Conservation (phyloP, 2,329 filamentous ascomycete genomes). For the Graphium sp. region DNA sequence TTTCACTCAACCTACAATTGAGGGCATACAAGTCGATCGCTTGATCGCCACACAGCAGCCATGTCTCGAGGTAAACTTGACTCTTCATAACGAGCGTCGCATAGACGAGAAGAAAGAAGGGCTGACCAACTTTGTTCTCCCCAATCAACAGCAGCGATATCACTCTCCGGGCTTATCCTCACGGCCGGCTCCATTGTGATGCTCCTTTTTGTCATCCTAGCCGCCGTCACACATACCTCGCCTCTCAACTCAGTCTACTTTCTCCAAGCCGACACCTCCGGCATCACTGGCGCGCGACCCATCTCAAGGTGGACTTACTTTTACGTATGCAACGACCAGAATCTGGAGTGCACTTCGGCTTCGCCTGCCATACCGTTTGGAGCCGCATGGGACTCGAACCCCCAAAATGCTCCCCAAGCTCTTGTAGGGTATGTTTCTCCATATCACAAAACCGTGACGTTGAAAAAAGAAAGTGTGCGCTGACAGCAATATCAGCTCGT, state of each 20-base stretch:
- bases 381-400: slow-evolving; percentile 45
- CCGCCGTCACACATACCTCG: slow-evolving; percentile 27
- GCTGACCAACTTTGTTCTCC: too few relatives aligned
- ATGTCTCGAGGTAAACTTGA: too few relatives aligned
- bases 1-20: too few relatives aligned
- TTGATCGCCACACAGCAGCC: too few relatives aligned
- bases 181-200: slow-evolving; percentile 32
- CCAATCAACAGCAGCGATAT: too few relatives aligned
- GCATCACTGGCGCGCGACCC: slow-evolving; percentile 50
- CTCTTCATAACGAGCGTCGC: too few relatives aligned
- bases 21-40: too few relatives aligned
- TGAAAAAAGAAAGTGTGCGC: slow-evolving; percentile 7
- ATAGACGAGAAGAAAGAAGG: too few relatives aligned
- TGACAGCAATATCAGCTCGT: slow-evolving; percentile 11
- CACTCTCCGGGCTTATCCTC: slow-evolving; percentile 25
- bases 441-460: background rate
- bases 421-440: slow-evolving; percentile 35
- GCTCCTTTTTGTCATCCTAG: slow-evolving; percentile 42
- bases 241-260: slow-evolving; percentile 69
- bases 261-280: slow-evolving; percentile 59
- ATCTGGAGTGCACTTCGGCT: slow-evolving; percentile 45
- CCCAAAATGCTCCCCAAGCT: slow-evolving; percentile 21
- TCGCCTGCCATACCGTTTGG: slow-evolving; percentile 52
- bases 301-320: slow-evolving; percentile 82
- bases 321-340: slow-evolving; percentile 54